These are phyloP conservation scores for Moesziomyces sp. DNA, from an alignment of 1,284 basidiomycete species.

Conservation along the genomic window DNA sequence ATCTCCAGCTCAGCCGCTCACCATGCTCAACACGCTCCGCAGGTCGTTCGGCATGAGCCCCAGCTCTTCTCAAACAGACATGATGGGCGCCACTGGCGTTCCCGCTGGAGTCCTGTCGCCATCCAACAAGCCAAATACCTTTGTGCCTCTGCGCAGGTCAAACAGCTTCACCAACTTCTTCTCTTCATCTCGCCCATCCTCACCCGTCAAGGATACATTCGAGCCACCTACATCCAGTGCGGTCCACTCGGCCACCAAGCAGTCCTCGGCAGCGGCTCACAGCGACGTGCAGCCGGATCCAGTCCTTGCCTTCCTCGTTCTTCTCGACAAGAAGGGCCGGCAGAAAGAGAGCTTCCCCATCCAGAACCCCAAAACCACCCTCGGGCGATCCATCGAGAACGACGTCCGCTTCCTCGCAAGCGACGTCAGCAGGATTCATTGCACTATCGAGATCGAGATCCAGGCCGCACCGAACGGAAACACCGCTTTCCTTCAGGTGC, in stretches of 20 bases:
- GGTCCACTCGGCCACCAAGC: conserved; percentile 13
- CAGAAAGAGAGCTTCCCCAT: conserved; percentile 43
- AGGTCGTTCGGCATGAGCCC: conserved; percentile 51
- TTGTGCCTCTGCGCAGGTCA: conserved; percentile 35
- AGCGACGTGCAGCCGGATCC: conserved; percentile 2
- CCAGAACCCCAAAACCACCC: conserved; percentile 32
- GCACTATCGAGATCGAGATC: conserved; percentile 48
- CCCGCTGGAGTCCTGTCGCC: conserved; percentile 21
- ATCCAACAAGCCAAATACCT: conserved; percentile 38
- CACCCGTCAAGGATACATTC: conserved; percentile 18
- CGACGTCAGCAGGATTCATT: conserved; percentile 45
- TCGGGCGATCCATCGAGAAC: conserved; percentile 43
- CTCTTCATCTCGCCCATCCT: conserved; percentile 34
- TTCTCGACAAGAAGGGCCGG: conserved; percentile 40
- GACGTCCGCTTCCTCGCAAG: conserved; percentile 39
- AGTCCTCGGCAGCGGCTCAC: conserved; percentile 4
- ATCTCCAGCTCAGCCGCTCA: not conserved
- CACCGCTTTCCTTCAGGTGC: conserved; percentile 34
- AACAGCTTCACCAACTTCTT: conserved; percentile 50
- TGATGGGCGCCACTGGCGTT: conserved; percentile 2
- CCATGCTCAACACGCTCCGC: conserved; percentile 39
- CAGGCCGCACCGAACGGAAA: conserved; percentile 8
- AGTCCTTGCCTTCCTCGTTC: conserved; percentile 36
- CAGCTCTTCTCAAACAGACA: conserved; percentile 27
- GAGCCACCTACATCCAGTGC: conserved; percentile 3